phyloP scores from a whole-genome alignment of 163 green algal genomes.

The Scenedesmus sp. region DNA sequence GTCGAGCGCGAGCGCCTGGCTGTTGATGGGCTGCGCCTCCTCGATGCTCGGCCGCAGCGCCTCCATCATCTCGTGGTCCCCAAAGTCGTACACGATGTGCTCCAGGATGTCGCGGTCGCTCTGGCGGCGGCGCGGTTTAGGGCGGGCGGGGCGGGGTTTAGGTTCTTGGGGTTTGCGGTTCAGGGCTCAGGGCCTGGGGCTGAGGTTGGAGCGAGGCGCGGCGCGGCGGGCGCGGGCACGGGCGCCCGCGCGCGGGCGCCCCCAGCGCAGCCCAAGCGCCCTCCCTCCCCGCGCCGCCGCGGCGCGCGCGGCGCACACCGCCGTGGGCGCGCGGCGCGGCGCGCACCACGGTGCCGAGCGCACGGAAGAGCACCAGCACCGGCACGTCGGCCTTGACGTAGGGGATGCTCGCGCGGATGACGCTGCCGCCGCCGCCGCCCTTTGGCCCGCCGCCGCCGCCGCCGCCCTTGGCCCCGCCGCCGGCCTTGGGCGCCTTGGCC shows the following conservation, averaged over 20 bases:
- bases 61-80: slow-evolving; percentile 96
- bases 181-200: too few species aligned
- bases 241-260: too few species aligned
- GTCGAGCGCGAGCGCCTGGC: slow-evolving; percentile 91
- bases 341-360: slow-evolving; percentile 88
- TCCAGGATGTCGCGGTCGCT: slow-evolving; percentile 97
- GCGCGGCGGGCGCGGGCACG: too few species aligned
- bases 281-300: too few species aligned
- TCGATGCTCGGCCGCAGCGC: slow-evolving; percentile 93
- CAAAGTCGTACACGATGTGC: slow-evolving; percentile 98
- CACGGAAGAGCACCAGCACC: slow-evolving; percentile 97
- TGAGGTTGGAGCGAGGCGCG: too few species aligned
- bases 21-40: slow-evolving; percentile 94
- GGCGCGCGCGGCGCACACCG: too few species aligned
- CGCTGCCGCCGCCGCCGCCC: too few species aligned
- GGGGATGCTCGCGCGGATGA: slow-evolving; percentile 72
- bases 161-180: too few species aligned
- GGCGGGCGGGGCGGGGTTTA: too few species aligned
- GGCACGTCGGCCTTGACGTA: slow-evolving; percentile 94
- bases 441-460: too few species aligned
- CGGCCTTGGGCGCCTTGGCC: slow-evolving; percentile 51
- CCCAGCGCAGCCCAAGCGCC: too few species aligned
- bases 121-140: slow-evolving; percentile 21
- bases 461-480: slow-evolving; percentile 24
- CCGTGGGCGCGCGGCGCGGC: too few species aligned